Percentiles rank a stretch among this genome's conserved stretches.
Conservation (phyloP, 176 grass and related monocot genomes). For the Neostapfia colusana region DNA sequence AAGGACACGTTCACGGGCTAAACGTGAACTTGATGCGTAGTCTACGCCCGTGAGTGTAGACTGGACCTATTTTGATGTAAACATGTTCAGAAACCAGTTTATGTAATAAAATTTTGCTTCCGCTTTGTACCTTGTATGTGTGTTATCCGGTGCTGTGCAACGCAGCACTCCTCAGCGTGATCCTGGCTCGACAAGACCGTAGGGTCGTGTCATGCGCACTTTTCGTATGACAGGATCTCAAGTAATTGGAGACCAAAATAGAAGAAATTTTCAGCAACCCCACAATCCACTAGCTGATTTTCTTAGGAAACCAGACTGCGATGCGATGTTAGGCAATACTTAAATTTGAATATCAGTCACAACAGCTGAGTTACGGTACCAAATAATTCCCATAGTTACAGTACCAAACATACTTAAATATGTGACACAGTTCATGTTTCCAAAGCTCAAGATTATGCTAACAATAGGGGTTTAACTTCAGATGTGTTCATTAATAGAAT, state of each 20-base stretch:
- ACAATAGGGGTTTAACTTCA: constrained; percentile 12
- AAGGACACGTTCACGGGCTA: too few relatives aligned
- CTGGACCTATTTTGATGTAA: too few relatives aligned
- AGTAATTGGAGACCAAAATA: background rate
- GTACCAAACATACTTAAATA: background rate
- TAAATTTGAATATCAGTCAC: background rate
- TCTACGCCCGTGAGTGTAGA: too few relatives aligned
- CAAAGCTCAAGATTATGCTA: constrained; percentile 8
- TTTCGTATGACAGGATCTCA: constrained; percentile 20
- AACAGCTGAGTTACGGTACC: background rate
- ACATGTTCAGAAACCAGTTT: too few relatives aligned
- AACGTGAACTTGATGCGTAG: too few relatives aligned
- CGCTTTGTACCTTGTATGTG: too few relatives aligned
- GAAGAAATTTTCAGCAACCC: constrained; percentile 1
- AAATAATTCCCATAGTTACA: constrained; percentile 15
- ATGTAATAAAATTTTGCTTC: too few relatives aligned
- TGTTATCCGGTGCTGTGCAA: too few relatives aligned
- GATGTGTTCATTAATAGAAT: background rate
- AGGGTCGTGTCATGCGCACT: too few relatives aligned
- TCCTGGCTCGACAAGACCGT: too few relatives aligned
- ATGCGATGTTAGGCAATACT: background rate
- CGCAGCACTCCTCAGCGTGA: too few relatives aligned
- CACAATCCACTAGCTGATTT: background rate
- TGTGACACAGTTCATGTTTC: background rate
- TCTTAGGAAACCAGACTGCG: constrained; percentile 7